These are phyloP conservation scores for Candida dajiaensis DNA, from an alignment of 805 yeast species.

Conservation along the genomic window DNA sequence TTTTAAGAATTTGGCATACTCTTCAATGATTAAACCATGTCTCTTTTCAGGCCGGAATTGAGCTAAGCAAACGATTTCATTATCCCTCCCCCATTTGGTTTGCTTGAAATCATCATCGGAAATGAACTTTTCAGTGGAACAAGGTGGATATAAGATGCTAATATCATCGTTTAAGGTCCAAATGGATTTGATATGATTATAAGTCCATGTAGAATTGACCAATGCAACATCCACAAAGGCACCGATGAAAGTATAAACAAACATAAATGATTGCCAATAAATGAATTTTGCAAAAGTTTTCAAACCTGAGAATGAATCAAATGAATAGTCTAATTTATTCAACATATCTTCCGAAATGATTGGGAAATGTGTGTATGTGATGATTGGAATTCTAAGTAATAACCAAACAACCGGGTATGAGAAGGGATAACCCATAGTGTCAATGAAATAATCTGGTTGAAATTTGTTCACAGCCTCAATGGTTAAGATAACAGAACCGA, in stretches of 20 bases:
- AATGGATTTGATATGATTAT: slow-evolving; percentile 57
- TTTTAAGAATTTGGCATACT: slow-evolving; percentile 52
- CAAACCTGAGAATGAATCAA: slow-evolving; percentile 13
- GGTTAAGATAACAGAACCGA: slow-evolving; percentile 68
- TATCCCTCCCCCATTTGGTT: slow-evolving; percentile 27
- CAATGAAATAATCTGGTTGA: slow-evolving; percentile 84
- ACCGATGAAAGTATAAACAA: slow-evolving; percentile 61
- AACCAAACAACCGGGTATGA: slow-evolving; percentile 59
- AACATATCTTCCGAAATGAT: slow-evolving; percentile 87
- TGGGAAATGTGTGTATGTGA: slow-evolving; percentile 94
- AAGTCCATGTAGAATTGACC: slow-evolving; percentile 92
- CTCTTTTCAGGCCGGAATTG: slow-evolving; percentile 96
- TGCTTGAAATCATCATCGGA: slow-evolving; percentile 15
- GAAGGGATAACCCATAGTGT: slow-evolving; percentile 93
- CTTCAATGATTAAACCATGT: slow-evolving; percentile 61
- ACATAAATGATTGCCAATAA: slow-evolving; percentile 71
- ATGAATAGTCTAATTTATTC: slow-evolving; percentile 40
- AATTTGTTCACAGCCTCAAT: slow-evolving; percentile 63
- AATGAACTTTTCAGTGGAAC: slow-evolving; percentile 58
- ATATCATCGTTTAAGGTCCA: slow-evolving; percentile 50
- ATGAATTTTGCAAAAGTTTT: slow-evolving; percentile 36
- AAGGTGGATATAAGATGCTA: slow-evolving; percentile 78
- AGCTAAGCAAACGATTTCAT: slow-evolving; percentile 48
- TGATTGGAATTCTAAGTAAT: slow-evolving; percentile 63
- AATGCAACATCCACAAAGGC: slow-evolving; percentile 56